Base-by-base conservation (phyloP, 1,284 basidiomycete species). In the Heterobasidion irregulare region DNA sequence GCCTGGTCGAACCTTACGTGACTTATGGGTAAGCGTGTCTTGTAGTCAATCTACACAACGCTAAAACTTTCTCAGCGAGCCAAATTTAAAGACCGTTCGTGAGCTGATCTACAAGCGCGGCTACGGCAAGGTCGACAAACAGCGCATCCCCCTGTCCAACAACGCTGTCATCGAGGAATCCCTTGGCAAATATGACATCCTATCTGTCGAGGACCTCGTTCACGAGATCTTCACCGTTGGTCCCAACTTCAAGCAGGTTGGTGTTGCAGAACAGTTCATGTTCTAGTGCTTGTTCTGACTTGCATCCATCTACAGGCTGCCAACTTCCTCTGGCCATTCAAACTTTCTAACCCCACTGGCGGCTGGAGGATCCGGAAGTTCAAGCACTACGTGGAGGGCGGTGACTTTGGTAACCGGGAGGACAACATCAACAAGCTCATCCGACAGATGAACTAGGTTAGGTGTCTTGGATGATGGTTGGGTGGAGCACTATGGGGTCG, bases 81-180 rank as follows among this genome's bases (percentile, higher is more conserved):
- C 94, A 58, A 98, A 98, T 80, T 79, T 98, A 67, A 98, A 98
- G 77, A 86, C 94, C 49, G 88, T 98, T 70, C 93, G 95, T 64
- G 96, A 98, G 74, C 79, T 99, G 61, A 88, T 99, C 77, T 99
- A 99, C 89, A 99, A 99, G 85, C 93, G 97, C 65, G 97, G 97
- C 58, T 98, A 98, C 73, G 97, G 95, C 74, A 99, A 98, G 81
- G 86, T 99, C 73, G 77, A 95, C 84, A 95, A 92, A 75, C 95
- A 98, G 76, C 91, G 96, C 70, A 91, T 99, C 67, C 95, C 96
- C 62, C 87, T 99, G 65, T 78, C 87, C 68, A 93, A 94, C 80
- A 99, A 99, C 78, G 77, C 83, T 61, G 80, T 98, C 75, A 96
- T 99, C 66, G 97, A 99, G 79, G 76, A 85, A 68, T 70, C 83